Evolutionary conservation across 2,329 filamentous ascomycete genomes (phyloP).

Genomic region (Phyllosticta capitalensis): DNA sequence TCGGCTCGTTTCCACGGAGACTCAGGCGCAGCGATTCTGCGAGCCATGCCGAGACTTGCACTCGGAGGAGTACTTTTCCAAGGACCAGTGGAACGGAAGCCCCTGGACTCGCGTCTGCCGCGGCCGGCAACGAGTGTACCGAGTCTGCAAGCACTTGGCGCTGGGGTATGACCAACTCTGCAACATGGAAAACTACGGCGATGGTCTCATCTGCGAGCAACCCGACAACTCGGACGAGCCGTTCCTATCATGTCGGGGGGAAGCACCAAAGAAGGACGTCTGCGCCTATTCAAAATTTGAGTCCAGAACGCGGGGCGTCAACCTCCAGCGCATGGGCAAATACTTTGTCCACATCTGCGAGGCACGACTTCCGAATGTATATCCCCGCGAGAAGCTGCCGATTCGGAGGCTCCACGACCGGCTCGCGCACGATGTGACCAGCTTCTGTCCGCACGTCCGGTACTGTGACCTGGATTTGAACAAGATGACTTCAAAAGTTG

Average conservation of each 20-base stretch:
- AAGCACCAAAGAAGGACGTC: no score
- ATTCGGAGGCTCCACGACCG: neutral
- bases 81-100: no score
- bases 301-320: no score
- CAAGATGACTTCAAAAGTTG: neutral
- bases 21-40: no score
- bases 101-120: no score
- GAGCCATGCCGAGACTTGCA: no score
- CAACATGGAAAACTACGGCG: neutral
- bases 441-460: neutral
- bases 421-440: neutral
- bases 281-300: no score
- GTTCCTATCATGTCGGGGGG: no score
- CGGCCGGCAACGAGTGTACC: neutral
- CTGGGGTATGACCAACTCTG: neutral
- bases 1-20: no score
- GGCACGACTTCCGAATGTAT: neutral
- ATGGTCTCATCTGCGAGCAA: neutral
- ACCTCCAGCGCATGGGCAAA: neutral
- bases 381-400: neutral
- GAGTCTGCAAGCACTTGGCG: neutral
- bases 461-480: neutral
- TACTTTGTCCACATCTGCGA: neutral
- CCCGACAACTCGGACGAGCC: no score
- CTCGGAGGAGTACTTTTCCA: no score